A percentile compares a stretch with the other conserved stretches of the same genome.
These are phyloP conservation scores for Cordyceps sp. DNA, from an alignment of 2,329 filamentous ascomycete species.

Conservation along the genomic window DNA sequence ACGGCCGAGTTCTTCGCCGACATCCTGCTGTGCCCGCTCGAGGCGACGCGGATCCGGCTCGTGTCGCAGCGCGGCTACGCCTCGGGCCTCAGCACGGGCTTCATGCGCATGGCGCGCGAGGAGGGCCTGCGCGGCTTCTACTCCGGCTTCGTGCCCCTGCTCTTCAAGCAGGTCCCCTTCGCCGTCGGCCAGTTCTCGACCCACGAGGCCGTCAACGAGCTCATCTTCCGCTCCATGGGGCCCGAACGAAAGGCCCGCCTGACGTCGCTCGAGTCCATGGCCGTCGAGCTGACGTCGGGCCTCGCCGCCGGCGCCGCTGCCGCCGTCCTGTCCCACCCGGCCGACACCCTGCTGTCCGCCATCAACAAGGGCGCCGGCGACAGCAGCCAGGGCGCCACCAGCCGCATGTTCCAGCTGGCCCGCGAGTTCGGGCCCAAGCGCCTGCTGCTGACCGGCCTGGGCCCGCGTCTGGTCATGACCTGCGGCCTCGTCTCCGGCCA, in stretches of 20 bases:
- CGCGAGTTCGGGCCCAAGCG: conserved; percentile 31
- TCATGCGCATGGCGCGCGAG: conserved; percentile 56
- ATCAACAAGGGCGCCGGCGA: conserved; percentile 39
- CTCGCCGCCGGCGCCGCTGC: conserved; percentile 78
- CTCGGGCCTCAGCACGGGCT: conserved; percentile 52
- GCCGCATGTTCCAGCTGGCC: conserved; percentile 34
- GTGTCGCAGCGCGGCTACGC: conserved; percentile 72
- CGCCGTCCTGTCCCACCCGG: conserved; percentile 76
- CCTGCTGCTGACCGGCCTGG: conserved; percentile 28
- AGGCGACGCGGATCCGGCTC: conserved; percentile 65
- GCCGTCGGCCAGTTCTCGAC: conserved; percentile 91
- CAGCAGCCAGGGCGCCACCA: conserved; percentile 27
- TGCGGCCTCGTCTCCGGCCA: conserved; percentile 34
- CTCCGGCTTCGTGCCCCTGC: conserved; percentile 73
- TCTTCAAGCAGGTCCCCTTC: conserved; percentile 85
- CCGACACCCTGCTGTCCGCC: conserved; percentile 45
- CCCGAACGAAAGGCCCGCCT: conserved; percentile 47
- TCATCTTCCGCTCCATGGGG: conserved; percentile 55
- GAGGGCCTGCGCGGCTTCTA: conserved; percentile 76
- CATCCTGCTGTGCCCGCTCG: conserved; percentile 75
- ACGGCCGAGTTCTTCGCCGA: conserved; percentile 59
- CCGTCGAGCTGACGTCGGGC: conserved; percentile 73
- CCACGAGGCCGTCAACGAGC: conserved; percentile 74
- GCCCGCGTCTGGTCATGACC: conserved; percentile 35
- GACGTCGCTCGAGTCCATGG: conserved; percentile 56